These are phyloP conservation scores for Flaveria floridana DNA, from an alignment of 140 eudicot species.

Conservation along the genomic window DNA sequence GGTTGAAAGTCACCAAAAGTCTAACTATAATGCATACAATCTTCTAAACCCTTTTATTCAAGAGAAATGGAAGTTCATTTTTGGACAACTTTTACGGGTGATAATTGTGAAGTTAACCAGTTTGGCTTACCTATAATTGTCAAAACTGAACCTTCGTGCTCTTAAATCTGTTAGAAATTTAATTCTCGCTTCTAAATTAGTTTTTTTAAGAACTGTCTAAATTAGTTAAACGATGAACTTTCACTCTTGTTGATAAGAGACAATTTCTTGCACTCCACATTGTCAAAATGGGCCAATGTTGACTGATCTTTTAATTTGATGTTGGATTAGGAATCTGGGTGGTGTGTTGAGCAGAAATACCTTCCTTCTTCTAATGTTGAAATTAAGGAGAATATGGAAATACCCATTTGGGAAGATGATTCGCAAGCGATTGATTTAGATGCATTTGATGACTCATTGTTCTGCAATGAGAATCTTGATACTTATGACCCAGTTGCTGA, in stretches of 20 bases:
- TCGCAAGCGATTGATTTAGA: conserved; percentile 47
- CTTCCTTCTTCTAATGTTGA: conserved; percentile 35
- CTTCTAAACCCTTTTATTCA: neutral
- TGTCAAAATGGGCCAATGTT: neutral
- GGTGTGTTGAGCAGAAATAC: conserved; percentile 22
- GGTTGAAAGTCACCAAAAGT: conserved; percentile 4
- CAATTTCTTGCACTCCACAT: neutral
- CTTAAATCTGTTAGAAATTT: neutral
- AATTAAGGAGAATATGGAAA: conserved; percentile 33
- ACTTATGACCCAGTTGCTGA: conserved; percentile 32
- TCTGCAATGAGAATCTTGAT: conserved; percentile 61
- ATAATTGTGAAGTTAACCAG: neutral
- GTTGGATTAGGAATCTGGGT: conserved; percentile 44
- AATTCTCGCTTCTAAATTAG: no score
- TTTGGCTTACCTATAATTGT: no score
- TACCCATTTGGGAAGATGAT: conserved; percentile 49
- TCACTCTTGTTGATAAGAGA: neutral
- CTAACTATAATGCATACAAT: neutral
- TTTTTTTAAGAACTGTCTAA: neutral
- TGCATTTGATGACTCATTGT: conserved; percentile 40
- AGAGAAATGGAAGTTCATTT: neutral
- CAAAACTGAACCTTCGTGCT: neutral
- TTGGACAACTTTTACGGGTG: neutral
- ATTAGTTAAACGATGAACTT: neutral
- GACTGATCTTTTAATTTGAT: conserved; percentile 24